These are phyloP conservation scores for Cordyceps cicadae DNA, from an alignment of 2,329 filamentous ascomycete species.

Conservation along the genomic window DNA sequence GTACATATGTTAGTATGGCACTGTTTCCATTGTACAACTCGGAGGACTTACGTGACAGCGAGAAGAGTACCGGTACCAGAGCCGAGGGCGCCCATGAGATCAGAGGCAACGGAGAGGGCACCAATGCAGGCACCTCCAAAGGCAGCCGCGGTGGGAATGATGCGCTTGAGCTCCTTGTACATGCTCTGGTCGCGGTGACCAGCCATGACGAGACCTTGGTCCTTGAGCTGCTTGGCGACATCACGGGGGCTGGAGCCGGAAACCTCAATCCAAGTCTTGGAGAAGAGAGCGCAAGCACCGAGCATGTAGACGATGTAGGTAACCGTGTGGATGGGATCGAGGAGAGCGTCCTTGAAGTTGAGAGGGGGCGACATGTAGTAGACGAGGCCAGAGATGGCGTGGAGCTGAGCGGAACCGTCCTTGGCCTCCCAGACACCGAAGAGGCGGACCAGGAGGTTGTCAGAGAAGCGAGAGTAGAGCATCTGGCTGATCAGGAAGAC, in stretches of 20 bases:
- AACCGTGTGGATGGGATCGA: constrained; percentile 93
- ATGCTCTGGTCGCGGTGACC: constrained; percentile 99
- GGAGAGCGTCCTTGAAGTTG: constrained; percentile 92
- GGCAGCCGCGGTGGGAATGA: constrained; percentile 94
- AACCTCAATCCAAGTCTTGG: constrained; percentile 99
- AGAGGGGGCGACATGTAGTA: constrained; percentile 99
- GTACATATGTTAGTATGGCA: constrained; percentile 26
- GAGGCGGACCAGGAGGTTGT: constrained; percentile 95
- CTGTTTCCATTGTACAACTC: background rate
- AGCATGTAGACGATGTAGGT: constrained; percentile 98
- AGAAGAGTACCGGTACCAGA: constrained; percentile 96
- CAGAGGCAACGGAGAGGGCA: constrained; percentile 88
- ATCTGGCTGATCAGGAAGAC: constrained; percentile 99
- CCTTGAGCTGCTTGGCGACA: constrained; percentile 99
- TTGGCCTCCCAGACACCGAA: constrained; percentile 98
- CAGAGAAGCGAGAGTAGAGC: constrained; percentile 97
- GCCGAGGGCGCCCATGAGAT: constrained; percentile 90
- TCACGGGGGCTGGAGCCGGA: constrained; percentile 95
- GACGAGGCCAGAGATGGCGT: constrained; percentile 83
- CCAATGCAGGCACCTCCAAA: constrained; percentile 99
- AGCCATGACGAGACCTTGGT: constrained; percentile 98
- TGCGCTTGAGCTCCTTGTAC: constrained; percentile 99
- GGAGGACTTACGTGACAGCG: constrained; percentile 81
- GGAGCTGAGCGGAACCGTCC: constrained; percentile 92
- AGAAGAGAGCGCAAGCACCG: constrained; percentile 93